Conservation (phyloP, 306 rosid species). For the Citrullus colocynthis region DNA sequence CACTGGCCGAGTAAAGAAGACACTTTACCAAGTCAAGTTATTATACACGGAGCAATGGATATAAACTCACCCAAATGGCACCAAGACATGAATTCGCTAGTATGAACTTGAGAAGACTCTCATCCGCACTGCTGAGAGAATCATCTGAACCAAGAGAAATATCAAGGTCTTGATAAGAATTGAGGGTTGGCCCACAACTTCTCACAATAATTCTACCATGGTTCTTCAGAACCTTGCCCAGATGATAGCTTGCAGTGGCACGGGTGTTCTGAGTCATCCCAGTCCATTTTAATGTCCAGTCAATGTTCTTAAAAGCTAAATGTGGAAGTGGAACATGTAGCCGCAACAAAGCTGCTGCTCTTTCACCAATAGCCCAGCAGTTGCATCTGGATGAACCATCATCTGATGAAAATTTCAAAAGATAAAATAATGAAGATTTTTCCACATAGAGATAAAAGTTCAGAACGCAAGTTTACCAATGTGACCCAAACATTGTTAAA, state of each 20-base stretch:
- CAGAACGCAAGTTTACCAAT: not conserved
- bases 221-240: constrained; percentile 46
- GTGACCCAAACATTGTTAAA: not conserved
- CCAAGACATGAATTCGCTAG: constrained; percentile 51
- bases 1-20: not conserved
- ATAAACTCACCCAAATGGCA: constrained; percentile 54
- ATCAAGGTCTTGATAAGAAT: constrained; percentile 44
- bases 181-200: constrained; percentile 45
- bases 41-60: not conserved
- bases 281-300: constrained; percentile 11
- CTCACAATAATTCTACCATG: constrained; percentile 42
- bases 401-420: constrained; percentile 23
- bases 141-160: constrained; percentile 37
- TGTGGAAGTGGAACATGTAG: constrained; percentile 41
- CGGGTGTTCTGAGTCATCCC: constrained; percentile 3
- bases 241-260: constrained; percentile 19
- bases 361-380: constrained; percentile 82
- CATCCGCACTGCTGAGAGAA: constrained; percentile 45
- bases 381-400: constrained; percentile 74
- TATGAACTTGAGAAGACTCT: constrained; percentile 43
- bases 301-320: constrained; percentile 11
- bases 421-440: not conserved
- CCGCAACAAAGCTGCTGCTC: constrained; percentile 67
- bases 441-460: not conserved
- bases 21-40: not conserved